Base-by-base conservation (phyloP, 352 stramenopile genomes). In the Phytopythium boreale region DNA sequence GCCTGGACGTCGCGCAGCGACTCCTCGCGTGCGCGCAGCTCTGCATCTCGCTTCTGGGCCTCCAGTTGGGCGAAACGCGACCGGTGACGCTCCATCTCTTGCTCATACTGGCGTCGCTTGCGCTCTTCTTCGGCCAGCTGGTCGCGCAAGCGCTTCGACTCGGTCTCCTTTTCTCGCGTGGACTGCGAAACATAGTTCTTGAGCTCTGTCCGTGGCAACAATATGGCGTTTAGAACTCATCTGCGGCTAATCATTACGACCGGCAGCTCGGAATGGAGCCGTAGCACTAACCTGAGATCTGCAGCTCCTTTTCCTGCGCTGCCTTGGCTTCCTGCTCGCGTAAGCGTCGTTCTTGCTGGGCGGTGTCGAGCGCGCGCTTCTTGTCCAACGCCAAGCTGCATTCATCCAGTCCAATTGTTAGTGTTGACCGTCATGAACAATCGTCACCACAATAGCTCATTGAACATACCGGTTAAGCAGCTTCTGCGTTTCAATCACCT, bases 401-500 rank as follows among this genome's bases (percentile, higher is more conserved):
- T 4, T 68, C 39, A 61, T 6, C 60, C 39, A 52, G n/a, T 51
- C 41, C 19, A n/a, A 8, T 37, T 24, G 19, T 43, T 22, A 58
- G 51, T 44, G 15, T 27, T 44, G 51, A 11, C 9, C 24, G 19
- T 8, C 26, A 14, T 14, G 24, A 22, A 7, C 47, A 43, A 29
- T 2, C 27, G 0, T 1, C 19, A n/a, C 10, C 34, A 20, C 2
- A 17, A 57, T n/a, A 57, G 14, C 17, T 4, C 19, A 17, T 11
- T 49, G 8, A 53, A 27, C 74, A 4, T 59, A 92, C 82, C 74
- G 59, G 62, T 90, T 93, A 11, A 92, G 70, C 53, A 80, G 66
- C 55, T 92, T 95, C 57, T 93, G 83, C 39, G 87, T 91, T 41
- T 91, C 77, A 15, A 95, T 68, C 4, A 74, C 70, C 37, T 67